Evolutionary conservation across 2,329 filamentous ascomycete species (phyloP).

Genomic region (Helotiales sp.): DNA sequence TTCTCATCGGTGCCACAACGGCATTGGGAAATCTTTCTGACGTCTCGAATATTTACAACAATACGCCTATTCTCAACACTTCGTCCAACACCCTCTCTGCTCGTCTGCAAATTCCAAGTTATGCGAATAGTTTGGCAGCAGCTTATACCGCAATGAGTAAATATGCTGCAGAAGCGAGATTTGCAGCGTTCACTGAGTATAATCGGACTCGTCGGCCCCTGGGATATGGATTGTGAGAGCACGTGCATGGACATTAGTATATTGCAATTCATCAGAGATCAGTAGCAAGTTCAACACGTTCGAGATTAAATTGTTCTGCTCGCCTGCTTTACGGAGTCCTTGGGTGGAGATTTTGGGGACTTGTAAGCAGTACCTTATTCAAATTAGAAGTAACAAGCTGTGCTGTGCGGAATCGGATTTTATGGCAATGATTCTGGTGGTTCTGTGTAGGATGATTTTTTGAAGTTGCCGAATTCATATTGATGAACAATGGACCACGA

Average conservation of each 20-base stretch:
- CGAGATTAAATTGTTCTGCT: neutral
- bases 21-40: constrained; percentile 23
- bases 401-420: too few relatives aligned
- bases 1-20: constrained; percentile 14
- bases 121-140: constrained; percentile 2
- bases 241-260: constrained; percentile 13
- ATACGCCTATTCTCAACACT: constrained; percentile 17
- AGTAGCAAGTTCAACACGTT: neutral
- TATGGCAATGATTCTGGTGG: too few relatives aligned
- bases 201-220: neutral
- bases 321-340: neutral
- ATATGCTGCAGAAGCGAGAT: constrained; percentile 8
- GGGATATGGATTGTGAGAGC: constrained; percentile 13
- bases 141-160: constrained; percentile 15
- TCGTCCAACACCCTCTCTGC: constrained; percentile 13
- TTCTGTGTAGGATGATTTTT: neutral
- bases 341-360: constrained; percentile 11
- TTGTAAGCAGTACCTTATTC: too few relatives aligned
- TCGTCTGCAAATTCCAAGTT: neutral
- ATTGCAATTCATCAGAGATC: constrained; percentile 10
- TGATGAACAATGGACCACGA: neutral
- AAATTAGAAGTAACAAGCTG: too few relatives aligned
- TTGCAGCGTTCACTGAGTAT: constrained; percentile 4
- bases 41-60: constrained; percentile 24
- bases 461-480: too few relatives aligned